These are phyloP conservation scores for Isochrysis galbana DNA, from an alignment of 78 protist genomes.

Conservation along the genomic window DNA sequence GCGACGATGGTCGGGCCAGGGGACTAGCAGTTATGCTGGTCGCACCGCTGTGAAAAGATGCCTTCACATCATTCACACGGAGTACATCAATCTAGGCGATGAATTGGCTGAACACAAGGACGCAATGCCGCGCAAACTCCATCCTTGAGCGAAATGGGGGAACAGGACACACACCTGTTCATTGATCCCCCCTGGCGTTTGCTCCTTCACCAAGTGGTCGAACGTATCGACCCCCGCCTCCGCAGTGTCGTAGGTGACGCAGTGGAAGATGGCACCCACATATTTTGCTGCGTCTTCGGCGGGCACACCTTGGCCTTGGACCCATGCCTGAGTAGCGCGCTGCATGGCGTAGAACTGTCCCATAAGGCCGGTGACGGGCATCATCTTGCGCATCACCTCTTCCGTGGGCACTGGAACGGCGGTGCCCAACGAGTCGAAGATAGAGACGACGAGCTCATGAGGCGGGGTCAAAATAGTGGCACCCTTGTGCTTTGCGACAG, in stretches of 20 bases:
- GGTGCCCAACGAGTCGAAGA: conserved; percentile 20
- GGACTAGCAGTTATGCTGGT: too few relatives aligned
- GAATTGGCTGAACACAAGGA: too few relatives aligned
- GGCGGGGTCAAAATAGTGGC: neutral
- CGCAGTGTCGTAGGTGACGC: neutral
- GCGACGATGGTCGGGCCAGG: too few relatives aligned
- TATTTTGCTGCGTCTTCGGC: neutral
- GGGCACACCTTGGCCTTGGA: neutral
- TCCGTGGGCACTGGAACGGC: neutral
- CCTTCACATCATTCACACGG: too few relatives aligned
- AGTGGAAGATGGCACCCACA: neutral
- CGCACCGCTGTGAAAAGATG: too few relatives aligned
- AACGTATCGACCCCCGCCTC: neutral
- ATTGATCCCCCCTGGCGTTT: neutral
- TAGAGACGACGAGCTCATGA: neutral
- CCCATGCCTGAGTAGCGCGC: neutral
- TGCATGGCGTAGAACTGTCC: conserved; percentile 26
- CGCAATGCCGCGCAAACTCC: too few relatives aligned
- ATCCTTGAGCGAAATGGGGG: neutral
- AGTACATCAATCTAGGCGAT: too few relatives aligned
- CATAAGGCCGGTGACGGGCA: neutral
- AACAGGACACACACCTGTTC: neutral
- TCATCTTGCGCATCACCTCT: neutral
- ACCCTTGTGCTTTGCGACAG: conserved; percentile 21
- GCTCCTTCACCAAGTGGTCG: neutral